Percentiles rank a stretch among this genome's conserved stretches.
Conservation (phyloP, 2,329 filamentous ascomycete species). For the Fusarium sp. region DNA sequence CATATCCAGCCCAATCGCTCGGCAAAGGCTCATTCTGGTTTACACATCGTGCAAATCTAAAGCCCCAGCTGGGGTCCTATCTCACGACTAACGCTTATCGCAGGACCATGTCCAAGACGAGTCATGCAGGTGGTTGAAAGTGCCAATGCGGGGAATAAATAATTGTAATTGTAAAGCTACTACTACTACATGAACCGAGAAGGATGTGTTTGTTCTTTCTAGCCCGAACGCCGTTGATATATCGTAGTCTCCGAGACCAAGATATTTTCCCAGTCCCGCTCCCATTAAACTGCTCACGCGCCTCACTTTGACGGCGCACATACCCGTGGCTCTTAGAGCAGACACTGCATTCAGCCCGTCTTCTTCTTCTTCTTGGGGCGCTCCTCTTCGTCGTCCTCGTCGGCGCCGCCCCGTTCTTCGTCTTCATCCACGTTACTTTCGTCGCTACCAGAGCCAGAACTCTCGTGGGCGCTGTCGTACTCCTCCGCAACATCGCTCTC, state of each 20-base stretch:
- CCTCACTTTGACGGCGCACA: constrained; percentile 4
- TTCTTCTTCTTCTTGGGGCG: constrained; percentile 67
- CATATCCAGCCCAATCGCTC: background rate
- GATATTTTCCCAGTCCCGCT: constrained; percentile 33
- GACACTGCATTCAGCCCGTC: constrained; percentile 48
- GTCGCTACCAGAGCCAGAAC: constrained; percentile 78
- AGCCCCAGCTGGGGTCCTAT: constrained; percentile 11
- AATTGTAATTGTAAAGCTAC: constrained; percentile 16
- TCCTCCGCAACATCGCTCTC: constrained; percentile 98
- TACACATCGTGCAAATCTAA: background rate
- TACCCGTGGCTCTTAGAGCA: background rate
- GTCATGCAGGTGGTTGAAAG: constrained; percentile 8
- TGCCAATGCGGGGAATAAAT: constrained; percentile 11
- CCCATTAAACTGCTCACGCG: constrained; percentile 35
- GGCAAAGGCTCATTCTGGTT: background rate
- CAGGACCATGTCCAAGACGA: constrained; percentile 13
- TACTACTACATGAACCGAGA: constrained; percentile 29
- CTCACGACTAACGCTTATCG: constrained; percentile 20
- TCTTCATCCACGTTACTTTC: constrained; percentile 65
- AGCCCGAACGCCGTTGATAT: constrained; percentile 50
- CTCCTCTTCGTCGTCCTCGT: constrained; percentile 60
- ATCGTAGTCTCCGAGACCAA: constrained; percentile 37
- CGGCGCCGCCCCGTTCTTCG: constrained; percentile 59
- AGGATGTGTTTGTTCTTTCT: constrained; percentile 44
- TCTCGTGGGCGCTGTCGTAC: constrained; percentile 92